Percentiles rank a stretch among this genome's conserved stretches.
phyloP scores from a whole-genome alignment of 2,329 filamentous ascomycete species.

The Aspergillus sp. region DNA sequence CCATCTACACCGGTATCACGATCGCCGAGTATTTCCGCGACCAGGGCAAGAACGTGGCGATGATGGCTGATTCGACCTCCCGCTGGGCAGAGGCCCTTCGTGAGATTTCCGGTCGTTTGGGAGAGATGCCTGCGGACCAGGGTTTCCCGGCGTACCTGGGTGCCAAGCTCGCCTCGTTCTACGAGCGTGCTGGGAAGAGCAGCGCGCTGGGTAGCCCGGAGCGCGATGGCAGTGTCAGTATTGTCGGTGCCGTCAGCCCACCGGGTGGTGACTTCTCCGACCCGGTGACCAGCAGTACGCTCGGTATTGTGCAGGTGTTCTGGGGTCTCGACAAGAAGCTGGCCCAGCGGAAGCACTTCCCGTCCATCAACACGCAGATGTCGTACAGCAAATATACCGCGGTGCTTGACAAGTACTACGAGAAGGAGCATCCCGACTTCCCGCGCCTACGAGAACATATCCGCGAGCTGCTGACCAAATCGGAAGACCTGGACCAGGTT shows the following conservation, averaged over 20 bases:
- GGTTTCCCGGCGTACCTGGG: conserved; percentile 97
- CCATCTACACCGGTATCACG: conserved; percentile 95
- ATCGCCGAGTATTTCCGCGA: conserved; percentile 96
- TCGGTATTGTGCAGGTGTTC: conserved; percentile 98
- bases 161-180: conserved; percentile 96
- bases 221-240: conserved; percentile 85
- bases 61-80: conserved; percentile 99
- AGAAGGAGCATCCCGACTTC: conserved; percentile 89
- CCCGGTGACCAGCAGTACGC: conserved; percentile 85
- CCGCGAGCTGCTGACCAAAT: conserved; percentile 85
- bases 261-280: conserved; percentile 99
- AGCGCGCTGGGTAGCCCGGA: conserved; percentile 79
- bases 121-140: conserved; percentile 99
- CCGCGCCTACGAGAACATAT: conserved; percentile 85
- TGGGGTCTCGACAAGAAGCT: conserved; percentile 99
- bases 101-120: conserved; percentile 96
- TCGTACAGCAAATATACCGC: conserved; percentile 96
- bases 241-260: conserved; percentile 93
- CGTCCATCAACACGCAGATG: conserved; percentile 87
- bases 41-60: conserved; percentile 92
- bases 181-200: conserved; percentile 91
- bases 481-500: conserved; percentile 95
- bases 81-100: conserved; percentile 97
- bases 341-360: conserved; percentile 97
- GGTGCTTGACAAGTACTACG: conserved; percentile 85